These are phyloP conservation scores for Chloris gayana DNA, from an alignment of 176 grass and related monocot genomes.

Conservation along the genomic window DNA sequence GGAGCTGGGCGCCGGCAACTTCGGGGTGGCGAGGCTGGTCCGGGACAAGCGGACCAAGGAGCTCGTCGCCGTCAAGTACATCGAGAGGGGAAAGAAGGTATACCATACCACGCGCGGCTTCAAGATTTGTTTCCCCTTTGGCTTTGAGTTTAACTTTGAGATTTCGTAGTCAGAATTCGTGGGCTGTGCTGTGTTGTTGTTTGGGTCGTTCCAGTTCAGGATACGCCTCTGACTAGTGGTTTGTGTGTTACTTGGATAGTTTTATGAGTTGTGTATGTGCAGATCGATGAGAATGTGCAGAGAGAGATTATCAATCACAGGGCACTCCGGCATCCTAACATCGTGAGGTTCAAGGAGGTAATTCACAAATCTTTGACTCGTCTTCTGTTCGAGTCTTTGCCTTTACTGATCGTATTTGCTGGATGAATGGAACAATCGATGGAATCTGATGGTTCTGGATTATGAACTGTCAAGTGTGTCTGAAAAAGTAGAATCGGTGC, in stretches of 20 bases:
- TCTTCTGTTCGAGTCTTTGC: not conserved
- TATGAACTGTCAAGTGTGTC: not conserved
- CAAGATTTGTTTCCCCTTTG: not conserved
- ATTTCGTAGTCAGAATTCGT: not conserved
- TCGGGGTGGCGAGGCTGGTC: conserved; percentile 87
- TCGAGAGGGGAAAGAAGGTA: conserved; percentile 95
- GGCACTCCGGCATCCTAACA: conserved; percentile 87
- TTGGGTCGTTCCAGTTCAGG: not conserved
- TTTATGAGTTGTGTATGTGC: not conserved
- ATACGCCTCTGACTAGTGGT: not conserved
- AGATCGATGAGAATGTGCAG: conserved; percentile 98
- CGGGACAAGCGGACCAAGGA: conserved; percentile 80
- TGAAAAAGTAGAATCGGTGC: not conserved
- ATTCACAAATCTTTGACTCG: not conserved
- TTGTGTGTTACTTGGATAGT: conserved; percentile 12
- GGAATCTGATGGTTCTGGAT: not conserved
- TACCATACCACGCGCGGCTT: not conserved
- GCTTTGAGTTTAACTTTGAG: conserved; percentile 20
- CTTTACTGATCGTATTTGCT: not conserved
- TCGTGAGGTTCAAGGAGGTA: conserved; percentile 93
- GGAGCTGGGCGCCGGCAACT: conserved; percentile 87
- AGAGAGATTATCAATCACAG: conserved; percentile 97
- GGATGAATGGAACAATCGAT: not conserved
- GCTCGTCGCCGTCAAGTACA: conserved; percentile 97
- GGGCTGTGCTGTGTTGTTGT: not conserved